Evolutionary conservation across 2,329 filamentous ascomycete genomes (phyloP), one percentile per base, ranked within the genome.

Genomic region (Pyricularia grisea): DNA sequence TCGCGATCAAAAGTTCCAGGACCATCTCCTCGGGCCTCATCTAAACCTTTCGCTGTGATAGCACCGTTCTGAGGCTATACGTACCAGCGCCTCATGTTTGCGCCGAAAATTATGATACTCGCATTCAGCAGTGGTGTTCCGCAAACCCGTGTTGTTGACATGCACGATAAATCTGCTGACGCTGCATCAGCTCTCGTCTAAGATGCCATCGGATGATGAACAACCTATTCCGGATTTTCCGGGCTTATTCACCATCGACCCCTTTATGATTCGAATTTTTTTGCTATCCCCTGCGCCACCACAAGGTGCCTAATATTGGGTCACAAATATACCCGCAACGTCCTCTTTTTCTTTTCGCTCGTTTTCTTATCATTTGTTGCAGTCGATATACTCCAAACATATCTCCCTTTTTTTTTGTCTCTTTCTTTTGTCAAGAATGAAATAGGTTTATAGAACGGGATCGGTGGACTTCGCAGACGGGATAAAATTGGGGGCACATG

Each of bases 301-400:
- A 50, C 14, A 61, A 27, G 58, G 58, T 61, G 58, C 58, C 58
- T 61, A 61, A 61, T 61, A 61, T 27, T n/a, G 58, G 58, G 58
- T 27, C 58, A 50, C 42, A 50, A 61, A 61, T 27, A 27, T 61
- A 27, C 58, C 58, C 58, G 58, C 25, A 7, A 23, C 65, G 50
- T 65, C 66, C n/a, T n/a, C 68, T 50, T 66, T 61, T 67, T 67
- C 42, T 61, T 67, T 17, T 42, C 14, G 23, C 65, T 68, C 25
- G 58, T 69, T 17, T 69, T 68, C 64, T 36, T 30, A 31, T 69
- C 66, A 64, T 65, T 58, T 67, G 33, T 25, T 63, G 61, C 28
- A 12, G 58, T 27, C 20, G n/a, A 27, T 25, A 23, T 27, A 61
- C 58, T 61, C 58, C 58, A 25, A 27, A 10, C 33, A 10, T 4